These are phyloP conservation scores for Rhodotorula toruloides DNA, from an alignment of 768 basidiomycete genomes.

Conservation along the genomic window DNA sequence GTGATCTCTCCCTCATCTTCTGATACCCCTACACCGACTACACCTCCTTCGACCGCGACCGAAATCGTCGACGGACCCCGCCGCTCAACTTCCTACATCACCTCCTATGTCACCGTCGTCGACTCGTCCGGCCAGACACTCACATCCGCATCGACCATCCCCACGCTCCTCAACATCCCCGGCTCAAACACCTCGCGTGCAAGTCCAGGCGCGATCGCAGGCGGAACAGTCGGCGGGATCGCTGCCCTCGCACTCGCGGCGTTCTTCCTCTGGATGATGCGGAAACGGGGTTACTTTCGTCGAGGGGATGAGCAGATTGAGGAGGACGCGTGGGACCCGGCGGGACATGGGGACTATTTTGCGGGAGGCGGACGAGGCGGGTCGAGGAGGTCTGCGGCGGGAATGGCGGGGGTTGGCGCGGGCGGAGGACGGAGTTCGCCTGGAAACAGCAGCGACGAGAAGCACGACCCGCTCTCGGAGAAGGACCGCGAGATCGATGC, in stretches of 20 bases:
- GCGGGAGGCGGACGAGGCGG: slow-evolving; percentile 3
- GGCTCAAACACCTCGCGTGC: background rate
- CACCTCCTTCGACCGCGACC: background rate
- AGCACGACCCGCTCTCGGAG: slow-evolving; percentile 9
- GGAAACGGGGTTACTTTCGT: slow-evolving; percentile 20
- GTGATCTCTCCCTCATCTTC: too few species aligned
- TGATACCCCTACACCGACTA: background rate
- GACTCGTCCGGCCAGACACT: slow-evolving; percentile 9
- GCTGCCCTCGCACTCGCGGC: slow-evolving; percentile 8
- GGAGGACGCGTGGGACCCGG: slow-evolving; percentile 32
- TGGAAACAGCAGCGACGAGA: too few species aligned
- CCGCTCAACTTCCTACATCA: slow-evolving; percentile 11
- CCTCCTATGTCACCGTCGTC: slow-evolving; percentile 16
- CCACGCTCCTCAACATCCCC: slow-evolving; percentile 17
- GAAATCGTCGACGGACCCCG: background rate
- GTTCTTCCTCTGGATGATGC: slow-evolving; percentile 4
- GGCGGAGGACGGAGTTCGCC: background rate
- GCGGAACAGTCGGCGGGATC: slow-evolving; percentile 30
- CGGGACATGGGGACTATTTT: slow-evolving; percentile 3
- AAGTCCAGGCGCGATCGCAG: slow-evolving; percentile 25
- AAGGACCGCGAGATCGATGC: slow-evolving; percentile 22
- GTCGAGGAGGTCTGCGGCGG: background rate
- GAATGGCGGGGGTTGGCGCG: background rate
- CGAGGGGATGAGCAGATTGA: slow-evolving; percentile 22
- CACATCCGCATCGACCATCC: background rate